Evolutionary conservation across 225 moss, liverwort and hornwort species (phyloP), one percentile per base, ranked within the genome.

Genomic region (Straminergon stramineum): DNA sequence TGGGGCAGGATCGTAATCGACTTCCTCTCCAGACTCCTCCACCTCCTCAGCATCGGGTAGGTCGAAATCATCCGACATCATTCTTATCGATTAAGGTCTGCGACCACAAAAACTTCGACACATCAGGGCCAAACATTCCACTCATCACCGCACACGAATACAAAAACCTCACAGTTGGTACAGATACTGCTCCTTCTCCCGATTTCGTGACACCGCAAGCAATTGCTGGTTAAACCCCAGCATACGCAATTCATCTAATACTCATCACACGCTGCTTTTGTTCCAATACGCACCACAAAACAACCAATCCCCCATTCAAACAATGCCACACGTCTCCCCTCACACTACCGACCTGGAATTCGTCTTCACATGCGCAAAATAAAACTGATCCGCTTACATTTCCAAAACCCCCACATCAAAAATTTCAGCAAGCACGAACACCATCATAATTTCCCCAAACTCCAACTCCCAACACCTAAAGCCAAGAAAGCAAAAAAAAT

Each of bases 51-150:
- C 87, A 87, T 96, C 97, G 66, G 95, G 95, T 15, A 99, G 85
- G n/a, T 99, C 97, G 60, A 95, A 92, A 64, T 96, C 96, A 57
- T 93, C 90, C 28, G 96, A 94, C 99, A 99, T 99, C 83, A 4
- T 37, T 71, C 79, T 87, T 32, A 31, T 65, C 67, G 62, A 79
- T 37, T 28, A 15, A n/a, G 32, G 30, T 88, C 89, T 89, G 57
- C 71, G 35, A 39, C 30, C 68, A 69, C 84, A 55, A 5, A 74
- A 75, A 69, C 21, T 55, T 68, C n/a, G 17, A 75, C 66, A 45
- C 51, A 87, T 89, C 65, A 84, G 61, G 28, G 73, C 62, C 43
- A 14, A 45, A 30, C 31, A 63, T 39, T n/a, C 56, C 23, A 82
- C 57, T 55, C 27, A 57, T 55, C 58, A 81, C 82, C 26, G 32